Base-by-base conservation (phyloP, 148 eudicot species). In the Cornus suecica region DNA sequence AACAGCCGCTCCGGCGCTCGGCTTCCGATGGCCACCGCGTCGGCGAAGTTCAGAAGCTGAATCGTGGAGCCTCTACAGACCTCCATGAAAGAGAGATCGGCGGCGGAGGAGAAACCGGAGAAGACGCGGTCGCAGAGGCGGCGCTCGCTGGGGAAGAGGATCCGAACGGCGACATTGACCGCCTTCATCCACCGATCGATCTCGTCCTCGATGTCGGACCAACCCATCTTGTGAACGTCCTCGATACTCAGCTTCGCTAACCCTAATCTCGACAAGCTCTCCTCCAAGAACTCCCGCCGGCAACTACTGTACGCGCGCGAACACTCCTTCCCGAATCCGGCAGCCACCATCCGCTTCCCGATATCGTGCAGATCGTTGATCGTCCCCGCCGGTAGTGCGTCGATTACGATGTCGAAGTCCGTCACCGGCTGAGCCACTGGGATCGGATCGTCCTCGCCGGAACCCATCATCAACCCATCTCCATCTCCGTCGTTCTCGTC, bases 41-140 rank as follows among this genome's bases (percentile, higher is more conserved):
- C 97, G 0, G 97, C 97, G 62, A 93, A 95, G 68, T 84, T 88
- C 79, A 95, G 64, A 4, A 95, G 87, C 89, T 95, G 98, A 67
- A 87, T 84, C 4, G 88, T 77, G 18, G 93, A 77, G 0, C 91
- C 98, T 58, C 99, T 86, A 73, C 93, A 93, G 10, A 91, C 99
- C 86, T 91, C 97, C 99, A 96, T 93, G 77, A 90, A 96, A 1
- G 99, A 87, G 25, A 93, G 87, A 71, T 96, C 99, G 0, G 95
- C 82, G 0, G 90, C 88, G 2, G 90, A 48, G n/a, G 86, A 54
- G 56, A 84, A 81, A 0, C 95, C 91, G 24, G 54, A 79, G 83
- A 91, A 96, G 30, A 96, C 89, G 1, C 98, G 93, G 62, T 96
- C 98, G 76, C 98, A 96, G 6, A 96, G 79, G 2, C 92, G 87